phyloP scores from a whole-genome alignment of 768 basidiomycete species.

The Auriscalpium microsporum region DNA sequence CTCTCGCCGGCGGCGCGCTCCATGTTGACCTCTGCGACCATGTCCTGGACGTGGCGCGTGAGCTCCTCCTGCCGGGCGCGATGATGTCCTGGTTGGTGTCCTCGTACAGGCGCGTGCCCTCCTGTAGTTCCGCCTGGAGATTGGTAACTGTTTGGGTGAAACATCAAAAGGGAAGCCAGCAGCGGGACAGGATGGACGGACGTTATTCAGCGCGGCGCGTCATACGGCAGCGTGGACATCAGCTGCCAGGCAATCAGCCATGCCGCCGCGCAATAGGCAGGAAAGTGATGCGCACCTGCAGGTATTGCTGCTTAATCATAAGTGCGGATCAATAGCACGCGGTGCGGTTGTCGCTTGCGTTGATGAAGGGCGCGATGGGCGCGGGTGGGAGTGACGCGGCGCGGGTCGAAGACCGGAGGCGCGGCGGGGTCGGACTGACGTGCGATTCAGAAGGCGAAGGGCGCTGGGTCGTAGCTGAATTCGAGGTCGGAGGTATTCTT shows the following conservation, averaged over 20 bases:
- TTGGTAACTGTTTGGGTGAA: constrained; percentile 53
- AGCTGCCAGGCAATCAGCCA: too few species aligned
- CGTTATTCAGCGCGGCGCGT: constrained; percentile 74
- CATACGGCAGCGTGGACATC: constrained; percentile 53
- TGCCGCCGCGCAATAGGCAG: too few species aligned
- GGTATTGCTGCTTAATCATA: too few species aligned
- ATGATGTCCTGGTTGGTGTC: constrained; percentile 51
- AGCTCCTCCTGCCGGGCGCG: constrained; percentile 73
- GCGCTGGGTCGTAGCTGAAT: constrained; percentile 55
- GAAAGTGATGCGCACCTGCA: too few species aligned
- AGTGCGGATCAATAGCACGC: too few species aligned
- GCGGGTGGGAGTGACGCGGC: too few species aligned
- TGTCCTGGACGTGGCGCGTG: constrained; percentile 62
- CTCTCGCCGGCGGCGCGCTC: constrained; percentile 50
- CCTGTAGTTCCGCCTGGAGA: constrained; percentile 58
- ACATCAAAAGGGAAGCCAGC: not conserved
- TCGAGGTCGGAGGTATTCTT: constrained; percentile 47
- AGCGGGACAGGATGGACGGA: constrained; percentile 21
- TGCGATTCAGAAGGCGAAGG: constrained; percentile 78
- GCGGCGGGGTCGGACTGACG: too few species aligned
- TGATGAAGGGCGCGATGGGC: too few species aligned
- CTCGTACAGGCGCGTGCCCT: constrained; percentile 59
- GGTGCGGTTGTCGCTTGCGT: too few species aligned
- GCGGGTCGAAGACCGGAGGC: too few species aligned
- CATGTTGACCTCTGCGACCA: constrained; percentile 52